Evolutionary conservation across 306 rosid species (phyloP).

Genomic region (Castanea sativa): DNA sequence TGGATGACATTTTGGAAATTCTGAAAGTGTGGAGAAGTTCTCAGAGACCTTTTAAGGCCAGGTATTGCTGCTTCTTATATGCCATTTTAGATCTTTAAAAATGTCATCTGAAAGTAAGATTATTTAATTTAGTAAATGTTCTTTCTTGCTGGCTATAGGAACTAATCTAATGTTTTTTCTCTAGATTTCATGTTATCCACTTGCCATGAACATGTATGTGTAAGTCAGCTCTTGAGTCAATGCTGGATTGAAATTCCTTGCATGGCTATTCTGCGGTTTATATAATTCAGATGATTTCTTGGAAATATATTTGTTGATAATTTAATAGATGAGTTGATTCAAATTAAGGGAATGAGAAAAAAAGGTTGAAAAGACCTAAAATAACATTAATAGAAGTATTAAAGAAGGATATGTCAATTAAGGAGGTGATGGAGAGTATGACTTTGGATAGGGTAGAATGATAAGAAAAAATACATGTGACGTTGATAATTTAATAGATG

Average conservation of each 20-base stretch:
- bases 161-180: not conserved
- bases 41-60: conserved; percentile 54
- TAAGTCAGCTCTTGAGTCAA: not conserved
- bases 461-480: conserved; percentile 30
- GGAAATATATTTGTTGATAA: not conserved
- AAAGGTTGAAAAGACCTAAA: no score
- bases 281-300: not conserved
- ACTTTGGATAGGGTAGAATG: no score
- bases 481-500: no score
- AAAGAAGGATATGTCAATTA: no score
- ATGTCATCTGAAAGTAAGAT: not conserved
- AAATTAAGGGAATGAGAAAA: no score
- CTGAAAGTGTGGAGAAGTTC: conserved; percentile 61
- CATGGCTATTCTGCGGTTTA: not conserved
- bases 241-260: not conserved
- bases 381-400: no score
- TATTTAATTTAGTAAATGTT: not conserved
- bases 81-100: not conserved
- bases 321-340: no score
- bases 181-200: not conserved
- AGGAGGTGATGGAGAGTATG: no score
- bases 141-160: not conserved
- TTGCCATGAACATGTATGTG: not conserved
- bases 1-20: conserved; percentile 60
- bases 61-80: conserved; percentile 40